phyloP scores from a whole-genome alignment of 305 asterid species.

The Rubia occidens region DNA sequence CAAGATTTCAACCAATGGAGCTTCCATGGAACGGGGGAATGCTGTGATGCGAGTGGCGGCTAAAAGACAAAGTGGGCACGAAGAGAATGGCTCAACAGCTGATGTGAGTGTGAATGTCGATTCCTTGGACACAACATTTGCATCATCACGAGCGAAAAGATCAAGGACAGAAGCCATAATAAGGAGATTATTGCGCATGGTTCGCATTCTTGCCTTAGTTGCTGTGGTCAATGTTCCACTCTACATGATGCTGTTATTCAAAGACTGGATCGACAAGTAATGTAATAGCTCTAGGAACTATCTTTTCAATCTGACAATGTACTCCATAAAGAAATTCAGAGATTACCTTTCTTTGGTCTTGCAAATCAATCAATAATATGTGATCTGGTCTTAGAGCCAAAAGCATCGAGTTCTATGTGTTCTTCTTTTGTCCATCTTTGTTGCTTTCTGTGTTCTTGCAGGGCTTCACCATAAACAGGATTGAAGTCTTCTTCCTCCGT shows the following conservation, averaged over 20 bases:
- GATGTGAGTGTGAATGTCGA: constrained; percentile 42
- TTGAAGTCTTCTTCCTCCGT: not conserved
- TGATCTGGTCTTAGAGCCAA: not conserved
- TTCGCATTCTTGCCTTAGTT: constrained; percentile 40
- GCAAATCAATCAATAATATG: not conserved
- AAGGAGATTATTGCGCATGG: constrained; percentile 48
- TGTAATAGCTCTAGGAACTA: not conserved
- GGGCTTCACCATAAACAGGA: not conserved
- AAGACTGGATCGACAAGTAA: constrained; percentile 91
- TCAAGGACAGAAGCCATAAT: constrained; percentile 42
- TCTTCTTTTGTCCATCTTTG: not conserved
- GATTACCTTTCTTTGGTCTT: not conserved
- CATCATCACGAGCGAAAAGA: constrained; percentile 31
- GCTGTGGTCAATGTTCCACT: constrained; percentile 75
- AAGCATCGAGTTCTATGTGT: not conserved
- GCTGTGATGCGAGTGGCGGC: constrained; percentile 64
- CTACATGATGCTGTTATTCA: constrained; percentile 74
- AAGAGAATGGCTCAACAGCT: constrained; percentile 22
- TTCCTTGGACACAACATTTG: constrained; percentile 15
- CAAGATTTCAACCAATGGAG: constrained; percentile 27
- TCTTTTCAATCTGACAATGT: not conserved
- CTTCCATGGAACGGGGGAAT: constrained; percentile 59
- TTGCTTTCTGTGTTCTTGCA: not conserved
- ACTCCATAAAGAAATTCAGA: not conserved
- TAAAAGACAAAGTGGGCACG: constrained; percentile 41